Conservation (phyloP, 1,139 yeast species). For the Suhomyces atakaporum region DNA sequence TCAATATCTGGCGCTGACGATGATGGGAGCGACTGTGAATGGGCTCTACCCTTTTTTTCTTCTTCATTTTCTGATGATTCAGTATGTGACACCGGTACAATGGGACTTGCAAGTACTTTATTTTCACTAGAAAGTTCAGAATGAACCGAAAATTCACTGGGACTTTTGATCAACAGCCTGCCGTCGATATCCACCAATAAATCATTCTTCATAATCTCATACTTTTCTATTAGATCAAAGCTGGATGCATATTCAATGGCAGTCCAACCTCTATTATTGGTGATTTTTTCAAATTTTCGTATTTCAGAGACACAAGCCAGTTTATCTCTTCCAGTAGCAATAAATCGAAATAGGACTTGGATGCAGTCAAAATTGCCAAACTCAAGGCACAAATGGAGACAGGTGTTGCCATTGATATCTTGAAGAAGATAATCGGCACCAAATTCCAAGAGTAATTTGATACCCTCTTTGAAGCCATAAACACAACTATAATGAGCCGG, state of each 20-base stretch:
- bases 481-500: constrained; percentile 76
- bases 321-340: constrained; percentile 18
- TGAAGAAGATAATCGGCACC: constrained; percentile 71
- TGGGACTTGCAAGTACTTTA: constrained; percentile 38
- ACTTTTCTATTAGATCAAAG: constrained; percentile 42
- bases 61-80: constrained; percentile 3
- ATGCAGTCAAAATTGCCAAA: constrained; percentile 70
- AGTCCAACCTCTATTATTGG: constrained; percentile 67
- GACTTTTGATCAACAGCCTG: background rate
- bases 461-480: constrained; percentile 68
- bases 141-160: constrained; percentile 1
- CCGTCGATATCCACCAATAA: constrained; percentile 8
- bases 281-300: constrained; percentile 27
- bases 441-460: constrained; percentile 69
- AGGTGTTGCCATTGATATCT: constrained; percentile 71
- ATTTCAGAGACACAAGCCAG: constrained; percentile 45
- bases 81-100: constrained; percentile 28
- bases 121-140: constrained; percentile 24
- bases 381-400: constrained; percentile 79
- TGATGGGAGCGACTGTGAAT: constrained; percentile 40
- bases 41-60: constrained; percentile 22
- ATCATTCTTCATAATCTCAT: constrained; percentile 15
- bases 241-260: constrained; percentile 63
- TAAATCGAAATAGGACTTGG: constrained; percentile 52
- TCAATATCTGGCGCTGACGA: constrained; percentile 12